These are phyloP conservation scores for Candida freyschussii DNA, from an alignment of 1,139 yeast species.

Conservation along the genomic window DNA sequence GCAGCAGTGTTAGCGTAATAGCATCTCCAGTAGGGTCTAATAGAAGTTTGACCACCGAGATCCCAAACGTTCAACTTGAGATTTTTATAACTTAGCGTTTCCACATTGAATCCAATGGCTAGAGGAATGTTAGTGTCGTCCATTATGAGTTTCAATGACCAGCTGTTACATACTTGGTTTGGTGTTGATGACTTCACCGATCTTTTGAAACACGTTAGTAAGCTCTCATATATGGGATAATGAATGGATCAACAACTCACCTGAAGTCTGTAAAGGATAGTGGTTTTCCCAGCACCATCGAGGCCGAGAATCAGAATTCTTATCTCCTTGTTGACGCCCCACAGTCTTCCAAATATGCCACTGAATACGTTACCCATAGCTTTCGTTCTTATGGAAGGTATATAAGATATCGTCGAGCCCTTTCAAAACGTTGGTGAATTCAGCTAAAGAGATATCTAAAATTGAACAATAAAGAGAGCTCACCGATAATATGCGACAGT, in stretches of 20 bases:
- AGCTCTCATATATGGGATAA: background rate
- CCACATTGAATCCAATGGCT: constrained; percentile 94
- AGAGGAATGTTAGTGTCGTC: constrained; percentile 7
- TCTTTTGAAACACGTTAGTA: constrained; percentile 23
- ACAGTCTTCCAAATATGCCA: constrained; percentile 75
- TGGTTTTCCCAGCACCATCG: constrained; percentile 98
- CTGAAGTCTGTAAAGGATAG: constrained; percentile 85
- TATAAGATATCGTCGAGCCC: too few species aligned
- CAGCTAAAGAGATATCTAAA: too few species aligned
- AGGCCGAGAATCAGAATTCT: constrained; percentile 87
- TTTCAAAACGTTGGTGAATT: too few species aligned
- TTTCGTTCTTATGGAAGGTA: constrained; percentile 1
- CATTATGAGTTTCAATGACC: too few species aligned
- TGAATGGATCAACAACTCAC: constrained; percentile 23
- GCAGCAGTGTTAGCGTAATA: constrained; percentile 96
- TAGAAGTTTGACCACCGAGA: constrained; percentile 95
- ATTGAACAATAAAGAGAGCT: too few species aligned
- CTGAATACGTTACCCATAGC: constrained; percentile 83
- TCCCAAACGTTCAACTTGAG: constrained; percentile 88
- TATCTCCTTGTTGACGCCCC: constrained; percentile 90
- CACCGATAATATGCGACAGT: too few species aligned
- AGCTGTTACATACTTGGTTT: constrained; percentile 64
- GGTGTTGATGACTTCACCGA: constrained; percentile 92
- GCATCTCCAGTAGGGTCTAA: constrained; percentile 97
- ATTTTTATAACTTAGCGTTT: constrained; percentile 84